Base-by-base conservation (phyloP, 495 filamentous ascomycete genomes). In the Podospora appendiculata region DNA sequence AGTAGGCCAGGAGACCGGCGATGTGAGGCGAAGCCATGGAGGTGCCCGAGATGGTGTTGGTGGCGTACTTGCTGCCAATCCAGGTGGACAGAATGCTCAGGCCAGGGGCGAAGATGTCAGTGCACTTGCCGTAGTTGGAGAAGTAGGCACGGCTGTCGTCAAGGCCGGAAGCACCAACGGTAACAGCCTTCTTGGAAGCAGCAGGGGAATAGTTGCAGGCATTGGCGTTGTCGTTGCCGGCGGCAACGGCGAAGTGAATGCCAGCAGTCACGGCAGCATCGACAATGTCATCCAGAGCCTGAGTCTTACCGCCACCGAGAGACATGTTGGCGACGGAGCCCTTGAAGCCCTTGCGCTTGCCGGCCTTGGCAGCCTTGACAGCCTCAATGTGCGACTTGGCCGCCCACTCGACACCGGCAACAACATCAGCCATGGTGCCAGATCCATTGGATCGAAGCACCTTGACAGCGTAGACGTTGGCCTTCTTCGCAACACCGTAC, bases 181-280 rank as follows among this genome's bases (percentile, higher is more conserved):
- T 99, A 62, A 99, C 85, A 50, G 94, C 91, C 67, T 91, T 89
- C 60, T 84, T 81, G 56, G 94, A 89, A 47, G 91, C 86, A 58
- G 94, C 94, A 32, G 94, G 94, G n/a, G 94, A 99, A 80, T 97
- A 99, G 76, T 90, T 92, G 86, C 94, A 99, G 48, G 94, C 94
- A 74, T 99, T 90, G 52, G 90, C 86, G 60, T 96, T 97, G 72
- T 97, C 94, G 63, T 99, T 99, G 58, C 94, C 94, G 56, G 94
- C 94, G 62, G 94, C 94, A 49, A 97, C 94, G 58, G 94, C 92
- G 63, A 97, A 97, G 80, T 97, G 89, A 50, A 99, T 75, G 63
- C 94, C 94, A 65, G 81, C 87, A 41, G 82, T 74, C 59, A 96
- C 91, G 52, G 90, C 94, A 54, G 90, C 90, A 64, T 97, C 95